Evolutionary conservation across 495 filamentous ascomycete species (phyloP), one percentile per base, ranked within the genome.

Genomic region (Aspergillus hancockii): DNA sequence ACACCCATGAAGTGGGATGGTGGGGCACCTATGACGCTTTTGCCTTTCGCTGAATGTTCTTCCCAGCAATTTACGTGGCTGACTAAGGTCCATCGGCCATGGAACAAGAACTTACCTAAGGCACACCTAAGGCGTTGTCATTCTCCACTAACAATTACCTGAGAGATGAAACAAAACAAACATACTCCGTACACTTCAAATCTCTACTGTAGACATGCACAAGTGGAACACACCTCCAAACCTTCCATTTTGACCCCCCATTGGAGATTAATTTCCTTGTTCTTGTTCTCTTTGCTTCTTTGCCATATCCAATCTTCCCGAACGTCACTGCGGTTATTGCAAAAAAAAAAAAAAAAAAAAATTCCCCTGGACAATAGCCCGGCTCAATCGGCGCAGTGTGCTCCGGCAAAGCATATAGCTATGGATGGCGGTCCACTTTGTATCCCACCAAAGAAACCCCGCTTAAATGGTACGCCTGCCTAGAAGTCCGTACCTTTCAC

Each of bases 311-410:
- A 41, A 1, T 14, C 38, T 41, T 41, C 38, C 16, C 10, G 14
- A n/a, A 6, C 12, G n/a, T 18, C 32, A 36, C 3, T 3, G 38
- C 38, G 38, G 38, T 14, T 41, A 41, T 41, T 41, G 38, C 5
- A 41, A 14, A 43, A 38, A 49, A n/a, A n/a, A n/a, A n/a, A n/a
- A n/a, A n/a, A n/a, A n/a, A n/a, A n/a, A n/a, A n/a, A n/a, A n/a
- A n/a, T n/a, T 25, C 30, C 21, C 51, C 61, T 28, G 23, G 30
- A 16, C 18, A 21, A 41, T 0, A 6, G 18, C 18, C 34, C 30
- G 47, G 54, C 30, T 46, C 46, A 52, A 13, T 60, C 72, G 74
- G 74, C 63, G 60, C 73, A 77, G 71, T 60, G 72, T 77, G 73
- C 74, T 75, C 74, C 74, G 74, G 54, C 41, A 52, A 51, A 49